Base-by-base conservation (phyloP, 345 rosid genomes). In the Populus davidiana region DNA sequence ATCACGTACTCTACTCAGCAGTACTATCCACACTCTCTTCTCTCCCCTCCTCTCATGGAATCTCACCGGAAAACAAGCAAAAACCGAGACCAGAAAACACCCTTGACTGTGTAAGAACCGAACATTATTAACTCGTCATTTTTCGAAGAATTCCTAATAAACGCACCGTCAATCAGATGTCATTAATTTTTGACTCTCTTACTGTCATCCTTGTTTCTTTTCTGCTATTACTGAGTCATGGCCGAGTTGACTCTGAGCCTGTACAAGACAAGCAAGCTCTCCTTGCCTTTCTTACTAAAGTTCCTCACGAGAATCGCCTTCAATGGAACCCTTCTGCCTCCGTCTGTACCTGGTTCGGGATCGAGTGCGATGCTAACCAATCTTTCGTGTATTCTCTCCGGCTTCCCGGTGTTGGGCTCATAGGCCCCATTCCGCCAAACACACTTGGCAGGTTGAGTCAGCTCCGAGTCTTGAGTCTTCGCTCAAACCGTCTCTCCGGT, bases 391-490 rank as follows among this genome's bases (percentile, higher is more conserved):
- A 70, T 82, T 76, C 81, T 16, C 92, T 96, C 79, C 96, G 98
- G 8, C 90, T 96, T 29, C 99, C 99, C 20, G 99, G 91, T 0
- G 94, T 83, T 25, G 96, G 93, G 49, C 91, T 96, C 29, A 85
- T 93, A 1, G 99, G 99, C 41, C 72, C 84, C 36, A 83, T 96
- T 82, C 99, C 98, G 5, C 35, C 79, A 20, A 85, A 85, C 78
- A 90, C 98, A 0, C 66, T 96, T 11, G 99, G 99, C n/a, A 78
- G 77, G 38, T 87, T 96, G 36, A 85, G 72, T 73, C 89, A 87
- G 68, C 98, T 96, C 79, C 89, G 98, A 50, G 94, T 96, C 63
- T 83, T 96, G 14, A 92, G 98, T 87, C 97, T 93, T 74, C 98
- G 96, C 9, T 88, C 93, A 0, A 93, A 93, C 71, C 88, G 98